A percentile compares a stretch with the other conserved stretches of the same genome.
Evolutionary conservation across 1,284 basidiomycete genomes (phyloP).

Genomic region (Kwoniella shivajii): DNA sequence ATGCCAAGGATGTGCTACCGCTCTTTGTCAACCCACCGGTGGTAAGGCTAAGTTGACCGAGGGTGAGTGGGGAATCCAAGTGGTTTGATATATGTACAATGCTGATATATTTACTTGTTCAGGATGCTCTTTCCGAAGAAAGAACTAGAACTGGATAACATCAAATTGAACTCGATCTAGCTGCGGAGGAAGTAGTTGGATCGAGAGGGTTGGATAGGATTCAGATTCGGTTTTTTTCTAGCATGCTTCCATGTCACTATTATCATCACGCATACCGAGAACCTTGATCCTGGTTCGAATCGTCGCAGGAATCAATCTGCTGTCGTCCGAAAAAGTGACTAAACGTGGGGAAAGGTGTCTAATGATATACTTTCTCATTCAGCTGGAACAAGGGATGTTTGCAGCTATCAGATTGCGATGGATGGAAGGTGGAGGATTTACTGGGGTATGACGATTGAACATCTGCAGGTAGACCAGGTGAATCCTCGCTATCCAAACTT

Average conservation of each 20-base stretch:
- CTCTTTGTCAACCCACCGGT: constrained; percentile 98
- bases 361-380: too few species aligned
- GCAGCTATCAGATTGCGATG: too few species aligned
- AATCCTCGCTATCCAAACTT: too few species aligned
- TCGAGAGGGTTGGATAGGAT: constrained; percentile 5
- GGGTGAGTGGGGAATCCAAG: constrained; percentile 72
- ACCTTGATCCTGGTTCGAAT: neutral
- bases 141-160: constrained; percentile 49
- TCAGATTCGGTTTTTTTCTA: constrained; percentile 22
- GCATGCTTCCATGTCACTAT: constrained; percentile 25
- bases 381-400: too few species aligned
- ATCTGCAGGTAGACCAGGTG: too few species aligned
- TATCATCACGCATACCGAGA: constrained; percentile 12
- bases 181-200: constrained; percentile 8
- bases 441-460: too few species aligned
- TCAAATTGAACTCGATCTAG: constrained; percentile 9
- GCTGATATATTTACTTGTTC: constrained; percentile 10
- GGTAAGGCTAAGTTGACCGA: constrained; percentile 98
- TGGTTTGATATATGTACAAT: neutral
- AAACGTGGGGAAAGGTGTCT: too few species aligned
- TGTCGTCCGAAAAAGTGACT: too few species aligned
- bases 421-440: too few species aligned
- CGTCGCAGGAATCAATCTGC: neutral
- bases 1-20: constrained; percentile 90
- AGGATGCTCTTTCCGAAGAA: constrained; percentile 58